phyloP scores from a whole-genome alignment of 2,329 filamentous ascomycete species.

The Zasmidium citrigriseum region DNA sequence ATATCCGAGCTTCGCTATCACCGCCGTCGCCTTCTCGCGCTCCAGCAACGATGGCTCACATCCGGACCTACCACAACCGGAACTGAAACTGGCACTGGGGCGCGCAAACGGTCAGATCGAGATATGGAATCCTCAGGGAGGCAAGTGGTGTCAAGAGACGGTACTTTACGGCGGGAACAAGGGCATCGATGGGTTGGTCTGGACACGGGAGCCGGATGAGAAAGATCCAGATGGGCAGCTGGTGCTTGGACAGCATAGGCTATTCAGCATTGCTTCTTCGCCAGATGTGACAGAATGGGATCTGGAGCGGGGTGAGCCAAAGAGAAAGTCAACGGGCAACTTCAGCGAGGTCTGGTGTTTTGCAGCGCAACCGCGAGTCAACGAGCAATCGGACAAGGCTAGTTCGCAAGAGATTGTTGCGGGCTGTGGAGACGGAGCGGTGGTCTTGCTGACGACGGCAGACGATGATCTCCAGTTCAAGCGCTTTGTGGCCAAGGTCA shows the following conservation, averaged over 20 bases:
- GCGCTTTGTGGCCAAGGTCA: constrained; percentile 71
- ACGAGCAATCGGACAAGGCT: constrained; percentile 26
- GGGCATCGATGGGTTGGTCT: constrained; percentile 86
- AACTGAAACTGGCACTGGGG: constrained; percentile 80
- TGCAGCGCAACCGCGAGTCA: constrained; percentile 70
- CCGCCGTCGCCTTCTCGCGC: constrained; percentile 91
- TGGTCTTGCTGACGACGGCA: constrained; percentile 83
- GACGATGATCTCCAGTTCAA: constrained; percentile 82
- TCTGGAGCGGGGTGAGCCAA: constrained; percentile 73
- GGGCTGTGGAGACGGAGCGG: constrained; percentile 87
- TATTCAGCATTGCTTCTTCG: constrained; percentile 96
- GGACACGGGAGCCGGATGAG: constrained; percentile 84
- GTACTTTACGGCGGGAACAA: constrained; percentile 69
- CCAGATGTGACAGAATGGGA: constrained; percentile 95
- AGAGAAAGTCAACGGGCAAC: constrained; percentile 83
- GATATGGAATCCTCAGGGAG: constrained; percentile 88
- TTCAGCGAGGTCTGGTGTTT: constrained; percentile 98
- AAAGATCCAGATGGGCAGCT: constrained; percentile 62
- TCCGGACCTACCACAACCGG: constrained; percentile 50
- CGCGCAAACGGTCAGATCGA: constrained; percentile 95
- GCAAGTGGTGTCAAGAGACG: constrained; percentile 86
- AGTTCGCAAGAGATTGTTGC: constrained; percentile 67
- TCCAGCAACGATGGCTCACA: constrained; percentile 48
- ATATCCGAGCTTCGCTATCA: constrained; percentile 88
- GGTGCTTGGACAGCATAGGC: constrained; percentile 70